Conservation (phyloP, 345 rosid genomes). For the Corchorus capsularis region DNA sequence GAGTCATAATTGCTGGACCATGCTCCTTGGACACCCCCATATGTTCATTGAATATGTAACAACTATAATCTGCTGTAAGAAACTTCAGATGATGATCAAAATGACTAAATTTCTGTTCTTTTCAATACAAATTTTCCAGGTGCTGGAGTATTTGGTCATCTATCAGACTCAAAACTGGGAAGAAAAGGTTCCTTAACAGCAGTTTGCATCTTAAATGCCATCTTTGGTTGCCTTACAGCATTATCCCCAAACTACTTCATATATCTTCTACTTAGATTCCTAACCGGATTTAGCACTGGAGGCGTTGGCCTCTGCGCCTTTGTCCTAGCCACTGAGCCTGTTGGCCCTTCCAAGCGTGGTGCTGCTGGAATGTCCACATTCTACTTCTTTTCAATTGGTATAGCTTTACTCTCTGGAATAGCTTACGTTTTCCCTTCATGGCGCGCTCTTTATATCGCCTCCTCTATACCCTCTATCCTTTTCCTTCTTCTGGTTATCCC, state of each 20-base stretch:
- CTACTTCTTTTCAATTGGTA: constrained; percentile 88
- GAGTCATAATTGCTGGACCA: too few species aligned
- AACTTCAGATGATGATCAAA: background rate
- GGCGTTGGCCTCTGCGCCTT: constrained; percentile 88
- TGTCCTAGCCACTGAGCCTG: constrained; percentile 82
- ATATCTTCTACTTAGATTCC: constrained; percentile 65
- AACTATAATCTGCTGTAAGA: background rate
- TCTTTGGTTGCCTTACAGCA: constrained; percentile 77
- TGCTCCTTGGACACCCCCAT: background rate
- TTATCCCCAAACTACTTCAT: constrained; percentile 66
- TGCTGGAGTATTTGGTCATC: constrained; percentile 91
- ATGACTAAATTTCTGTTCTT: background rate
- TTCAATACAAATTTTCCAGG: constrained; percentile 42
- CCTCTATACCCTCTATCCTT: constrained; percentile 72
- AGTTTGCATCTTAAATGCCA: constrained; percentile 70
- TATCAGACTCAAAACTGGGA: constrained; percentile 86
- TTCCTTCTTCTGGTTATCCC: constrained; percentile 69
- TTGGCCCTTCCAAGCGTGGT: constrained; percentile 86
- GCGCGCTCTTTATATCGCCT: constrained; percentile 72
- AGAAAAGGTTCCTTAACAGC: constrained; percentile 86
- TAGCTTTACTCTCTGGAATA: constrained; percentile 62
- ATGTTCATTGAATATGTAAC: background rate
- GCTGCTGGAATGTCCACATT: constrained; percentile 94
- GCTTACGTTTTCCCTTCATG: constrained; percentile 73
- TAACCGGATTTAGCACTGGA: constrained; percentile 92